Evolutionary conservation across 2,329 filamentous ascomycete genomes (phyloP).

Genomic region (Zasmidium cellare): DNA sequence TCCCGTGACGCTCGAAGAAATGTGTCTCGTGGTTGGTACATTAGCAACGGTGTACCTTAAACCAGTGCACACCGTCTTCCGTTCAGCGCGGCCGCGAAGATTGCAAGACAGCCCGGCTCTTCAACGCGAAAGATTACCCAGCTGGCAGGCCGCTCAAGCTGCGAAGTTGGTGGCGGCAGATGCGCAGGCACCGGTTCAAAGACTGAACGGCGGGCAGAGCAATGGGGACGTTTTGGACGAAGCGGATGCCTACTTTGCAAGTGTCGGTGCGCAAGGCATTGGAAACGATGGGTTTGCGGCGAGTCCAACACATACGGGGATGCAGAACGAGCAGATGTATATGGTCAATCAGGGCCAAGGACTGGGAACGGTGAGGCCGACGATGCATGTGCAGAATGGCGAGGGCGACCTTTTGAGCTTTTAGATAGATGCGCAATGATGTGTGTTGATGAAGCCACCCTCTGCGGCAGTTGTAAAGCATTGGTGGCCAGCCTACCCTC

Average conservation of each 20-base stretch:
- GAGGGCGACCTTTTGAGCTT: conserved; percentile 39
- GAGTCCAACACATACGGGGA: conserved; percentile 23
- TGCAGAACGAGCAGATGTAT: conserved; percentile 50
- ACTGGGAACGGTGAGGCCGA: conserved; percentile 70
- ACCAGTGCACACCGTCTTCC: conserved; percentile 95
- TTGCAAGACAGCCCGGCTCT: conserved; percentile 82
- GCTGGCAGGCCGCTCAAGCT: conserved; percentile 47
- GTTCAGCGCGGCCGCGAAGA: conserved; percentile 76
- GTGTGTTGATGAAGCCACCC: neutral
- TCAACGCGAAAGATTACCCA: conserved; percentile 68
- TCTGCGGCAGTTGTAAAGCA: neutral
- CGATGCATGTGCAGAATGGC: conserved; percentile 61
- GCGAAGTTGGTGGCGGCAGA: conserved; percentile 29
- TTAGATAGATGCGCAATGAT: conserved; percentile 12
- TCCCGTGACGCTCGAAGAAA: conserved; percentile 86
- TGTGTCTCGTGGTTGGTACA: conserved; percentile 95
- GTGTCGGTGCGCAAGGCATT: conserved; percentile 69
- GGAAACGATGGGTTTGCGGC: conserved; percentile 57
- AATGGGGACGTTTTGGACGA: conserved; percentile 59
- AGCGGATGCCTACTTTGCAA: conserved; percentile 86
- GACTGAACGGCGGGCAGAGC: conserved; percentile 12
- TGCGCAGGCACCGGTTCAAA: conserved; percentile 64
- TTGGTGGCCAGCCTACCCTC: no score
- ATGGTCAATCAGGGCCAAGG: conserved; percentile 82
- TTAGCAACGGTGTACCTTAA: conserved; percentile 97